phyloP scores from a whole-genome alignment of 2,329 filamentous ascomycete species.

The Phialophora tarda region DNA sequence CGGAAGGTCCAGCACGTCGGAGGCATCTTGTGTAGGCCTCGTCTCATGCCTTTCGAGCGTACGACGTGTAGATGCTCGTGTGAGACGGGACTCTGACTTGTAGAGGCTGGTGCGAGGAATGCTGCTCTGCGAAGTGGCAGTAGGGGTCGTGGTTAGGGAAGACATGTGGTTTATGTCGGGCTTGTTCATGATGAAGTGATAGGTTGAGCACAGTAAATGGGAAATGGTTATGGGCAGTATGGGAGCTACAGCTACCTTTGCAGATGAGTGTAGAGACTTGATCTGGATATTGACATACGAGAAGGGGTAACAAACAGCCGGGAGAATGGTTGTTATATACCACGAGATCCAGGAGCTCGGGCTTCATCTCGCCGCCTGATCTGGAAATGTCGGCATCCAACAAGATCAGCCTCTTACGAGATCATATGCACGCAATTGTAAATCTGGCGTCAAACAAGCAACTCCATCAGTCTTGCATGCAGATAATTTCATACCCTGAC shows the following conservation, averaged over 20 bases:
- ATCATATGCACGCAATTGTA: background rate
- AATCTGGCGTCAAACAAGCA: background rate
- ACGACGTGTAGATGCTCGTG: constrained; percentile 33
- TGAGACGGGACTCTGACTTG: constrained; percentile 30
- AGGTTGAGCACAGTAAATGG: background rate
- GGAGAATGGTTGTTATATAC: constrained; percentile 11
- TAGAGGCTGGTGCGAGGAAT: constrained; percentile 15
- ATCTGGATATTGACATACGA: background rate
- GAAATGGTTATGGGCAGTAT: constrained; percentile 2
- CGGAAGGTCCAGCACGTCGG: constrained; percentile 64
- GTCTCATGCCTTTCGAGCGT: constrained; percentile 37
- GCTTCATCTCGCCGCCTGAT: background rate
- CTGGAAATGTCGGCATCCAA: constrained; percentile 8
- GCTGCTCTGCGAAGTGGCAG: background rate
- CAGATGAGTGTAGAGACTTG: background rate
- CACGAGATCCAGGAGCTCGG: background rate
- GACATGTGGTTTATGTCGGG: constrained; percentile 6
- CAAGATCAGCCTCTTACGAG: background rate
- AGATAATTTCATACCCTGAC: constrained; percentile 2
- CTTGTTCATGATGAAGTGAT: constrained; percentile 5
- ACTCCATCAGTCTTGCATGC: background rate
- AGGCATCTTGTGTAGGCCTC: constrained; percentile 38
- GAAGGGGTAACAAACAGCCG: constrained; percentile 3
- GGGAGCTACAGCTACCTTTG: background rate
- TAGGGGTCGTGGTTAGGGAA: constrained; percentile 15